Evolutionary conservation across 2,329 filamentous ascomycete species (phyloP), one percentile per base, ranked within the genome.

Genomic region (Xylariaceae sp.): DNA sequence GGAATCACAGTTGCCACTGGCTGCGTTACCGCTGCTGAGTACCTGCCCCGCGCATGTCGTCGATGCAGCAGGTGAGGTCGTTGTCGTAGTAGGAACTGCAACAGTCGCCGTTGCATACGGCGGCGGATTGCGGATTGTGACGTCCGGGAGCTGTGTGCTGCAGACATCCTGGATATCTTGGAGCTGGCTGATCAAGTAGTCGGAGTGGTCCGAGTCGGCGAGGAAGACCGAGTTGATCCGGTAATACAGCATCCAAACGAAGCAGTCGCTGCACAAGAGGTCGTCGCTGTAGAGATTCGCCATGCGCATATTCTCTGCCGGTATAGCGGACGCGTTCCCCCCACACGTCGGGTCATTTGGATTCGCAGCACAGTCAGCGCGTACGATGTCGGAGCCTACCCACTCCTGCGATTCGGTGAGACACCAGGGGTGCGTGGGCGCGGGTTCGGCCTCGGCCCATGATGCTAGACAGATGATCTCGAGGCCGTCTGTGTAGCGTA

Each of bases 161-260:
- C 45, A 49, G 3, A 49, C 45, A 8, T 49, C 27, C 6, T 40
- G 8, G 18, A 49, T 33, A 16, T 49, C 45, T 24, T 40, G 45
- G 13, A 13, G 40, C 24, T 49, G 23, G n/a, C 40, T 20, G 8
- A 49, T 24, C 1, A 40, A 11, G 16, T 49, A 49, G 21, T 49
- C 45, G 1, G 45, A 49, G 35, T 20, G 13, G n/a, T 49, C 45
- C 6, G 35, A 20, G 13, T 49, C 45, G 3, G 45, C 23, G 2
- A 49, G 15, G 18, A 40, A 49, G 3, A 9, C n/a, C 2, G 45
- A 49, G 10, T 20, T 40, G 16, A 40, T 30, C 3, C 45, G 45
- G 6, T 4, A 21, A 7, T n/a, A 33, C 24, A 49, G 6, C 4
- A 49, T n/a, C 1, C 3, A 39, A 3, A 49, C 21, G 26, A 49